Evolutionary conservation across 2,329 filamentous ascomycete species (phyloP), one percentile per base, ranked within the genome.

Genomic region (Stemphylium vesicarium): DNA sequence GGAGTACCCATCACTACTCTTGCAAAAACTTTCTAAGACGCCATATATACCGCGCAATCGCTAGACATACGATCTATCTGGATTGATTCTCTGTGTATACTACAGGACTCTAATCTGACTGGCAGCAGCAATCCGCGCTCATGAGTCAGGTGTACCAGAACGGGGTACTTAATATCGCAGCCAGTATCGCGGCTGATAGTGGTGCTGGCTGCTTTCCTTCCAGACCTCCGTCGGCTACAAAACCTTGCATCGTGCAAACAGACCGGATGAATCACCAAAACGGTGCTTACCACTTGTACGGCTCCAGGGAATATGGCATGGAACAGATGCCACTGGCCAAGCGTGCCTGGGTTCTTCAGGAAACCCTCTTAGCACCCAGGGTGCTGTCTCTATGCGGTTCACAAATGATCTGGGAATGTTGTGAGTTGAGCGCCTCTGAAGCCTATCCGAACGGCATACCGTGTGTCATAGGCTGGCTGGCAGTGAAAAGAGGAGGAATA

Each of bases 31-130:
- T 49, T 49, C 2, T 37, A 36, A 12, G 2, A 36, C 13, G 46
- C 46, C 22, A 35, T 49, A 11, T 29, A 4, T 39, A 42, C 29
- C 1, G 29, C 31, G n/a, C 29, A n/a, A 18, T 20, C 37, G 1
- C 20, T 42, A 6, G 37, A 24, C n/a, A 36, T 49, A 0, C 4
- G 20, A 6, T 8, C 41, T 3, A 4, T 41, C 9, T 49, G 18
- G 46, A 41, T 49, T 24, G 29, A 49, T n/a, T 35, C 37, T 1
- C 35, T 49, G 1, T 49, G 46, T 7, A 49, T 41, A 32, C 26
- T 36, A 12, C 46, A 49, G 6, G 46, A 49, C 29, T 49, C 16
- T 2, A 29, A 18, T 3, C 32, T 7, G 46, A 49, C 12, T 49
- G 46, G 46, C 11, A 8, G 2, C 6, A 38, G 31, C 29, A 36